Conservation (phyloP, 2,329 filamentous ascomycete genomes). For the Xylaria multiplex region DNA sequence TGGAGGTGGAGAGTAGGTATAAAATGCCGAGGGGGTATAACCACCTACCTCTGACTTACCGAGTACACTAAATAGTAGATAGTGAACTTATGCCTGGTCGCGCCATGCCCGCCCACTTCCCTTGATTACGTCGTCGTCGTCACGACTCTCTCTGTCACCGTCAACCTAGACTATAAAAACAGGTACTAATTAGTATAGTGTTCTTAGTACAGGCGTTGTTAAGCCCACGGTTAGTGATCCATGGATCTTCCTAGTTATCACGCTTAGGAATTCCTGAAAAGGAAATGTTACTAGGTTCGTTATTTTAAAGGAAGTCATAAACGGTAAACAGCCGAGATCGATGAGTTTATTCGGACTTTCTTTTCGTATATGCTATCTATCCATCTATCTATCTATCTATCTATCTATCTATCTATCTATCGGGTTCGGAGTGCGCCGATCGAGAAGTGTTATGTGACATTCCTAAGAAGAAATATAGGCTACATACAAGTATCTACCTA, state of each 20-base stretch:
- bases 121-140: constrained; percentile 18
- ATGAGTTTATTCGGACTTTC: constrained; percentile 6
- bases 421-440: constrained; percentile 15
- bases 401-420: background rate
- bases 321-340: constrained; percentile 16
- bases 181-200: too few species aligned
- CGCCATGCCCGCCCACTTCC: constrained; percentile 24
- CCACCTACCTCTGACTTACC: too few species aligned
- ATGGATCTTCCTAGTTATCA: background rate
- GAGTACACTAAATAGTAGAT: too few species aligned
- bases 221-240: background rate
- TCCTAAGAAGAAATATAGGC: background rate
- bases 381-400: background rate
- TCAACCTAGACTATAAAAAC: too few species aligned
- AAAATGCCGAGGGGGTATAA: constrained; percentile 1
- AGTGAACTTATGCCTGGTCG: constrained; percentile 13
- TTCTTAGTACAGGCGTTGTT: background rate
- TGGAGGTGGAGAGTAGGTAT: background rate
- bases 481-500: background rate
- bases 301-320: constrained; percentile 3
- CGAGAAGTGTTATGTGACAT: constrained; percentile 11
- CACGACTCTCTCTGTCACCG: background rate
- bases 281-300: background rate
- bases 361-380: background rate
- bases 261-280: constrained; percentile 4